These are phyloP conservation scores for Fusarium palustre DNA, from an alignment of 2,329 filamentous ascomycete genomes.

Conservation along the genomic window DNA sequence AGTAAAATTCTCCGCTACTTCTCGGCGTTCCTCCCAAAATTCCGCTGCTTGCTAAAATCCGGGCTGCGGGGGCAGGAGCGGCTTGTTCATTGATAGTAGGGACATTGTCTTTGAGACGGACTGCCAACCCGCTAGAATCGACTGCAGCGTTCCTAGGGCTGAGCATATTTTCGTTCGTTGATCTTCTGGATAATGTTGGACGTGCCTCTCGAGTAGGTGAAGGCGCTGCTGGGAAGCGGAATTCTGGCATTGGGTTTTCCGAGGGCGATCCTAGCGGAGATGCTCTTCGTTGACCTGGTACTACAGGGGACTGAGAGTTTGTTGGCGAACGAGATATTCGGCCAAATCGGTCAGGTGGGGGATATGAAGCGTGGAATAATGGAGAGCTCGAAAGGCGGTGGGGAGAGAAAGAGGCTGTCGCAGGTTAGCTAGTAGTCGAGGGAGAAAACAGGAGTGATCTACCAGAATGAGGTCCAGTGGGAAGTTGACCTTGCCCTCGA, in stretches of 20 bases:
- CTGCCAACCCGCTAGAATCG: conserved; percentile 53
- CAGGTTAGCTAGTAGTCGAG: conserved; percentile 26
- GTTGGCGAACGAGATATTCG: conserved; percentile 58
- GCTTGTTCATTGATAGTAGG: conserved; percentile 68
- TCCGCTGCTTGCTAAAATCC: conserved; percentile 82
- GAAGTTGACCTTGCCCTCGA: conserved; percentile 58
- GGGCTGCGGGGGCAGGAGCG: conserved; percentile 70
- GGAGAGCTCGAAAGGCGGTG: conserved; percentile 62
- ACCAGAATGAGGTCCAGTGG: conserved; percentile 55
- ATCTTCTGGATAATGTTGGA: conserved; percentile 45
- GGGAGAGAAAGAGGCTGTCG: conserved; percentile 54
- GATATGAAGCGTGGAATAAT: conserved; percentile 67
- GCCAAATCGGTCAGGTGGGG: conserved; percentile 62
- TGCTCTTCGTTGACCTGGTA: conserved; percentile 52
- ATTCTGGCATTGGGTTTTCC: conserved; percentile 63
- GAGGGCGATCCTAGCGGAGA: conserved; percentile 54
- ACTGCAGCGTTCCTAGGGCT: conserved; percentile 54
- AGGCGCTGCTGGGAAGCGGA: conserved; percentile 66
- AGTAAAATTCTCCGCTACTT: conserved; percentile 95
- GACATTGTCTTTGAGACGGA: conserved; percentile 58
- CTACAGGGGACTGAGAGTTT: conserved; percentile 59
- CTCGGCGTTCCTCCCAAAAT: conserved; percentile 80
- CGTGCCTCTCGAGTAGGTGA: conserved; percentile 54
- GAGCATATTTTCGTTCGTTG: conserved; percentile 54
- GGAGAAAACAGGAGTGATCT: conserved; percentile 38